A percentile compares a stretch with the other conserved stretches of the same genome.
phyloP scores from a whole-genome alignment of 257 asterid species.

The Leonotis leonurus region DNA sequence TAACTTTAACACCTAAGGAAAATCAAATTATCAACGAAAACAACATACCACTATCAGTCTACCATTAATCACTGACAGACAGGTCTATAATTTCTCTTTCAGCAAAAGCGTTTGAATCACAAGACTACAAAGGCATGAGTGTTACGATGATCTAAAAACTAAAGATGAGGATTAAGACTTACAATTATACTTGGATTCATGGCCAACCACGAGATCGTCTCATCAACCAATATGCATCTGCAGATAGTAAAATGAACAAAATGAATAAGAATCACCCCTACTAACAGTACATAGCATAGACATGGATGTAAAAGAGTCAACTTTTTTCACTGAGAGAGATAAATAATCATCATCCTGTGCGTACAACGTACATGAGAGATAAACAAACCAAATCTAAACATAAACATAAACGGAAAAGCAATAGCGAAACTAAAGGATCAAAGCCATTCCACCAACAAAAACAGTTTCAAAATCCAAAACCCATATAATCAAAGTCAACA shows the following conservation, averaged over 20 bases:
- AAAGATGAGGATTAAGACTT: too few species aligned
- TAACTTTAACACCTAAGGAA: not conserved
- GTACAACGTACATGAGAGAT: too few species aligned
- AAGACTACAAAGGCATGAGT: too few species aligned
- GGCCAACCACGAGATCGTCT: slow-evolving; percentile 77
- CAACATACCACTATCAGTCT: not conserved
- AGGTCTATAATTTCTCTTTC: not conserved
- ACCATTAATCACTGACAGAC: too few species aligned
- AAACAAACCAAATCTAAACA: not conserved
- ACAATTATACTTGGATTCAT: slow-evolving; percentile 89
- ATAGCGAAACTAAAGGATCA: too few species aligned
- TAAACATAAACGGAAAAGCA: too few species aligned
- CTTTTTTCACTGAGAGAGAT: too few species aligned
- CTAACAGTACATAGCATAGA: not conserved
- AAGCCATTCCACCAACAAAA: too few species aligned
- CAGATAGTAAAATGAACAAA: slow-evolving; percentile 6
- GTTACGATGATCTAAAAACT: not conserved
- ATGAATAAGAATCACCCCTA: not conserved
- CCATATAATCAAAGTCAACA: too few species aligned
- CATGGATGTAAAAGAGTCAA: not conserved
- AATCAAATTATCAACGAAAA: not conserved
- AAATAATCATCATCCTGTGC: too few species aligned
- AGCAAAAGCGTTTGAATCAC: not conserved
- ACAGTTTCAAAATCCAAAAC: too few species aligned
- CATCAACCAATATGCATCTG: slow-evolving; percentile 96